Evolutionary conservation across 2,329 filamentous ascomycete species (phyloP).

Genomic region (Colletotrichum salicis): DNA sequence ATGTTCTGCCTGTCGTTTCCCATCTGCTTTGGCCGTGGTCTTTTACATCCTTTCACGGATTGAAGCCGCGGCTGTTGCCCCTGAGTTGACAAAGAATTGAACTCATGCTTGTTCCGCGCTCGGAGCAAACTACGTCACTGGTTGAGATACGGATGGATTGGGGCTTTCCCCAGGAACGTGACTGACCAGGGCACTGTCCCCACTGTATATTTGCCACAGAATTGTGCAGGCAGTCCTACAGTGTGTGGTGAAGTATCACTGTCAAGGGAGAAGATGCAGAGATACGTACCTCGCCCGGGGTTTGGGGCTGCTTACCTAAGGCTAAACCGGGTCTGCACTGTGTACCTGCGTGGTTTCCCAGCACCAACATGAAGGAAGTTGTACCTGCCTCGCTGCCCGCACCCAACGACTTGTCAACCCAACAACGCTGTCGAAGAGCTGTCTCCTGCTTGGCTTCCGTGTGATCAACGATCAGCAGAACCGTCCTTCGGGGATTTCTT

Average conservation of each 20-base stretch:
- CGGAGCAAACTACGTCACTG: slow-evolving; percentile 25
- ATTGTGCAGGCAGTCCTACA: slow-evolving; percentile 4
- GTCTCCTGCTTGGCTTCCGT: slow-evolving; percentile 24
- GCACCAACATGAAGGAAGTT: slow-evolving; percentile 18
- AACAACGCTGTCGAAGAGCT: slow-evolving; percentile 31
- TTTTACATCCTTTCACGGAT: neutral
- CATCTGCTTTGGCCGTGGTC: neutral
- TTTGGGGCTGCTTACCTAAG: neutral
- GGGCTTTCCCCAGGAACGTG: slow-evolving; percentile 30
- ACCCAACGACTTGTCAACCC: slow-evolving; percentile 11
- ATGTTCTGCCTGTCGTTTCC: slow-evolving; percentile 1
- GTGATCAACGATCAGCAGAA: slow-evolving; percentile 32
- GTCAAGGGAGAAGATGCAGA: neutral
- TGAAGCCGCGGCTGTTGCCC: slow-evolving; percentile 4
- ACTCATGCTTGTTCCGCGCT: slow-evolving; percentile 12
- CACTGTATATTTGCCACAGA: slow-evolving; percentile 21
- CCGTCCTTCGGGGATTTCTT: slow-evolving; percentile 16
- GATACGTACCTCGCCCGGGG: neutral
- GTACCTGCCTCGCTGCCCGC: neutral
- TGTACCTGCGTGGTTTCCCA: slow-evolving; percentile 12
- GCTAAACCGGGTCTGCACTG: neutral
- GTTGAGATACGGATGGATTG: slow-evolving; percentile 17
- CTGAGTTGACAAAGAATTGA: slow-evolving; percentile 12
- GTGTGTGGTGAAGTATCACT: neutral
- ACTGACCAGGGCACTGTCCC: slow-evolving; percentile 5